A percentile compares a stretch with the other conserved stretches of the same genome.
Evolutionary conservation across 371 early-diverging fungal species (phyloP).

Genomic region (Mortierella sp.): DNA sequence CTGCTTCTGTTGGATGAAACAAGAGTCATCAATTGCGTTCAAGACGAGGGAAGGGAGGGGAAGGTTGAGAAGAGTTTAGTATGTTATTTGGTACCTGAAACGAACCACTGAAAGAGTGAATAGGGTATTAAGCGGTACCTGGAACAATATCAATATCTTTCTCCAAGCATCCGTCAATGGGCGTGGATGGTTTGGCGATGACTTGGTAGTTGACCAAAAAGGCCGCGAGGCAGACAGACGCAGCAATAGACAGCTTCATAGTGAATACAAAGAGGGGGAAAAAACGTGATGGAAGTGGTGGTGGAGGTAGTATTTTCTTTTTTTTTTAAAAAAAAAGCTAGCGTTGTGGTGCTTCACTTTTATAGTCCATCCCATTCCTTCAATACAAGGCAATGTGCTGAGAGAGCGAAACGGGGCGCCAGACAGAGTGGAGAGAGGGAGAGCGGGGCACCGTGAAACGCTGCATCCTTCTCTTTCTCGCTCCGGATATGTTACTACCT

Average conservation of each 20-base stretch:
- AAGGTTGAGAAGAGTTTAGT: neutral
- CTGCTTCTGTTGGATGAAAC: slow-evolving; percentile 1
- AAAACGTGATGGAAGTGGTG: too few relatives aligned
- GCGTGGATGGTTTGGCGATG: slow-evolving; percentile 19
- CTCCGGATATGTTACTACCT: too few relatives aligned
- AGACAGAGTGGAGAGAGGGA: too few relatives aligned
- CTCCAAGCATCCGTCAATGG: slow-evolving; percentile 7
- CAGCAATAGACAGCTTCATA: slow-evolving; percentile 16
- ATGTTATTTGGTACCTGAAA: neutral
- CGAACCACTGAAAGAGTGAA: neutral
- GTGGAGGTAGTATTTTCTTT: too few relatives aligned
- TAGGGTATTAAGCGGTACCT: neutral
- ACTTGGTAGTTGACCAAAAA: slow-evolving; percentile 13
- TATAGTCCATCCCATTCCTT: neutral
- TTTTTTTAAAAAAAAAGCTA: neutral
- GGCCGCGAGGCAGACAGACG: neutral
- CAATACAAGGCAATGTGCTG: too few relatives aligned
- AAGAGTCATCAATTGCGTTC: neutral
- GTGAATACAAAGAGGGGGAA: neutral
- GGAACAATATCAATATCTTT: slow-evolving; percentile 9
- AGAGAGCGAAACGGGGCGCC: too few relatives aligned
- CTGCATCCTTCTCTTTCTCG: too few relatives aligned
- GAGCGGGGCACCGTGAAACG: too few relatives aligned
- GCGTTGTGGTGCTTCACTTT: neutral
- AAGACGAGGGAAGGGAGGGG: too few relatives aligned